Conservation (phyloP, 768 basidiomycete species). For the Suillus clintonianus region DNA sequence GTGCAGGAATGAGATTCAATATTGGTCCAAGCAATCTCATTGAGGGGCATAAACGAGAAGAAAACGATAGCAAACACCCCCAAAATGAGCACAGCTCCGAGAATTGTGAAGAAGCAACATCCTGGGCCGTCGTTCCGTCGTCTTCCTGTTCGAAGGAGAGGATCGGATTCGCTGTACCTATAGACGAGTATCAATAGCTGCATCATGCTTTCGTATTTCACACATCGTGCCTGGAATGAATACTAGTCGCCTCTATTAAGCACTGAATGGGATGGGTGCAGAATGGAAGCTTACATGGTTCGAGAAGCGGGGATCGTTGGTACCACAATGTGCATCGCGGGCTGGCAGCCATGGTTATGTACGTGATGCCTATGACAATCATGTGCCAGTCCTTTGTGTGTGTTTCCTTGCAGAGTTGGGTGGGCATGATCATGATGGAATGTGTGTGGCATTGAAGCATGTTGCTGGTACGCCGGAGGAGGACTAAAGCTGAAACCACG, state of each 20-base stretch:
- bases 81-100: not conserved
- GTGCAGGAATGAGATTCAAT: constrained; percentile 22
- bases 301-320: not conserved
- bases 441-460: not conserved
- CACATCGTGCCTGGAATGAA: not conserved
- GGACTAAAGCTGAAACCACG: not conserved
- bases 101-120: constrained; percentile 1
- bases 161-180: not conserved
- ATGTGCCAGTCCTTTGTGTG: not conserved
- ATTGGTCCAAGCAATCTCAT: constrained; percentile 15
- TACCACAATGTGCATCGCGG: not conserved
- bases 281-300: not conserved
- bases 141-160: not conserved
- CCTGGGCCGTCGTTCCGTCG: not conserved
- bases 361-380: not conserved
- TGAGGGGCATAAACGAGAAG: not conserved
- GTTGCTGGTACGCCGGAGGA: not conserved
- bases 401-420: not conserved
- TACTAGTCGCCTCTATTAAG: not conserved
- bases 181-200: not conserved
- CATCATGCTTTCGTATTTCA: too few species aligned
- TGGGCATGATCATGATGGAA: not conserved
- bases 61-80: not conserved
- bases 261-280: too few species aligned
- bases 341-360: not conserved